phyloP scores from a whole-genome alignment of 2,329 filamentous ascomycete species.

The Aspergillus nomiae region DNA sequence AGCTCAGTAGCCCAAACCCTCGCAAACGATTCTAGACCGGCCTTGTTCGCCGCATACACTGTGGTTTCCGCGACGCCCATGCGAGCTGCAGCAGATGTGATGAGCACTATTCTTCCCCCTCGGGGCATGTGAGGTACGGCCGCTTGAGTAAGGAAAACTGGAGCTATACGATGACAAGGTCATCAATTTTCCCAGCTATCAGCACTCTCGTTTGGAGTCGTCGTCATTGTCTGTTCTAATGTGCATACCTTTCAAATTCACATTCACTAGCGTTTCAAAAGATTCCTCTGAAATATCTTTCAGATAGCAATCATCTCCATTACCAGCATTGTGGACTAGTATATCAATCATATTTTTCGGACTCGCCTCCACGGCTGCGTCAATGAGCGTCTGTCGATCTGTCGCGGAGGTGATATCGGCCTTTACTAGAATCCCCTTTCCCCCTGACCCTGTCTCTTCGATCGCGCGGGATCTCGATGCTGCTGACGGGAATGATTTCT shows the following conservation, averaged over 20 bases:
- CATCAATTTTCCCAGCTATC: not conserved
- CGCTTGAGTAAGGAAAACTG: not conserved
- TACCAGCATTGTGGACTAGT: not conserved
- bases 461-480: not conserved
- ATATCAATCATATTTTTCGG: not conserved
- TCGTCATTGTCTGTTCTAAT: not conserved
- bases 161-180: not conserved
- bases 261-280: not conserved
- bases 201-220: no score
- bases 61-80: not conserved
- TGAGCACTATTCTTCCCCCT: not conserved
- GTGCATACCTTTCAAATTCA: not conserved
- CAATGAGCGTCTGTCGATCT: not conserved
- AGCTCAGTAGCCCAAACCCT: slow-evolving; percentile 8
- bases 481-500: not conserved
- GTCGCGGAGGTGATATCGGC: not conserved
- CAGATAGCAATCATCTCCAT: not conserved
- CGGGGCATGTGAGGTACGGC: not conserved
- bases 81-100: not conserved
- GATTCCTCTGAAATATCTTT: not conserved
- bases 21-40: not conserved
- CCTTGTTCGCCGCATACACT: not conserved
- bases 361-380: not conserved
- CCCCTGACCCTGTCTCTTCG: not conserved
- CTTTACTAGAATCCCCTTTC: not conserved